Evolutionary conservation across 441 rosid species (phyloP).

Genomic region (Geranium incanum): DNA sequence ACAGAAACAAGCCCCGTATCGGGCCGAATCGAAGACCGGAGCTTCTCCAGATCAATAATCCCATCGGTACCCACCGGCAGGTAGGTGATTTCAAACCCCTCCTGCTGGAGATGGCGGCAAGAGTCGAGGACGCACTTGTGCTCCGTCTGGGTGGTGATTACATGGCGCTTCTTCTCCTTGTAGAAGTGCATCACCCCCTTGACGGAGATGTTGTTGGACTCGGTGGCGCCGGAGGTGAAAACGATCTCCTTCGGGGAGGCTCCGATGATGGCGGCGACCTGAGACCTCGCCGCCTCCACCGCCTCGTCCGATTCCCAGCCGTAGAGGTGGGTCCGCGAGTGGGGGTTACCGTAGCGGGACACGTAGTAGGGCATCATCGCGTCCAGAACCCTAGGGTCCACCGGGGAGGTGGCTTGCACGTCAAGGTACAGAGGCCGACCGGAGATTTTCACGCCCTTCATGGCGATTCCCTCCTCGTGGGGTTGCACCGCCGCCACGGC

Average conservation of each 20-base stretch:
- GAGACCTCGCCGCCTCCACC: constrained; percentile 73
- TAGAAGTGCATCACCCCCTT: constrained; percentile 94
- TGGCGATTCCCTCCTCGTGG: constrained; percentile 35
- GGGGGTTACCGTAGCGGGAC: constrained; percentile 75
- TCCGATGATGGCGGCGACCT: constrained; percentile 55
- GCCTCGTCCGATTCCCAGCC: constrained; percentile 96
- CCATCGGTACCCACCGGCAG: constrained; percentile 69
- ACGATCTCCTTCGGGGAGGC: constrained; percentile 82
- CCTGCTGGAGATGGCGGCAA: constrained; percentile 88
- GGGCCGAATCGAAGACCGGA: constrained; percentile 51
- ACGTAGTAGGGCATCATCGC: constrained; percentile 71
- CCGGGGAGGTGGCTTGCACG: constrained; percentile 83
- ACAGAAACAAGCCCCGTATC: constrained; percentile 88
- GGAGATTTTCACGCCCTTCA: constrained; percentile 74
- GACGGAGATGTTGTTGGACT: constrained; percentile 70
- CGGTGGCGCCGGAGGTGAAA: constrained; percentile 90
- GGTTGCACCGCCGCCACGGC: constrained; percentile 28
- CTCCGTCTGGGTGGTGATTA: constrained; percentile 88
- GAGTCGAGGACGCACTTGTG: constrained; percentile 93
- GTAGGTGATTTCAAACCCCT: constrained; percentile 81
- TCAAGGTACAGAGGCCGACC: constrained; percentile 84
- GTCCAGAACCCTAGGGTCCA: constrained; percentile 84
- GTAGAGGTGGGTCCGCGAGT: constrained; percentile 88
- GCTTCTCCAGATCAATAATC: constrained; percentile 56
- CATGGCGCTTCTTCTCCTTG: constrained; percentile 79